Evolutionary conservation across 306 rosid genomes (phyloP), one percentile per base, ranked within the genome.

Genomic region (Rubus parviflorus): DNA sequence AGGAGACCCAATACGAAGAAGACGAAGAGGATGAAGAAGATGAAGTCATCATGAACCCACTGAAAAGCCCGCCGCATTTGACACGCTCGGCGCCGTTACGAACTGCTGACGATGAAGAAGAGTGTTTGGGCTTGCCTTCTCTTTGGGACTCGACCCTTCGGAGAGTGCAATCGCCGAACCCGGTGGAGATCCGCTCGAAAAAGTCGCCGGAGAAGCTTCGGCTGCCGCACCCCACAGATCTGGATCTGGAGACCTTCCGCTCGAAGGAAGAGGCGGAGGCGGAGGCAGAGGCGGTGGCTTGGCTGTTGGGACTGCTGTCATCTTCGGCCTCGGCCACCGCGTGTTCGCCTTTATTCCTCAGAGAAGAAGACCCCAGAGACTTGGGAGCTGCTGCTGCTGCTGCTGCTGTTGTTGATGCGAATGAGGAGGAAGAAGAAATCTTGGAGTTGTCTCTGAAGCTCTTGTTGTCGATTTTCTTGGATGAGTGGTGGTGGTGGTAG

Each of bases 141-240:
- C 98, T 88, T 37, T 92, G 98, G 12, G 98, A 95, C 72, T 92
- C 97, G 6, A 92, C 97, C 61, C 99, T 81, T 75, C 99, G 74
- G 8, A 95, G 89, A 66, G 99, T 91, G 63, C 98, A 96, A 51
- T 96, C 98, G 4, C 99, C 98, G 41, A 96, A 92, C 1, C 98
- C 99, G n/a, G 99, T 92, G 9, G 99, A 96, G 77, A 96, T 92
- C 77, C 99, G 83, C 87, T 96, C 99, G 60, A 96, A 96, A 68
- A 96, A 89, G 49, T 96, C 98, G 6, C 96, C 97, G 37, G 97
- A 92, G 82, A 96, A 96, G 86, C 99, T 96, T 48, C 97, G 83
- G 82, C 98, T 92, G 15, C 99, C 99, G 65, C 99, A 92, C 0
- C 98, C 99, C 63, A 96, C 97, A 76, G 98, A 96, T 92, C 97